Evolutionary conservation across 2,329 filamentous ascomycete genomes (phyloP).

Genomic region (Lasiodiplodia sp.): DNA sequence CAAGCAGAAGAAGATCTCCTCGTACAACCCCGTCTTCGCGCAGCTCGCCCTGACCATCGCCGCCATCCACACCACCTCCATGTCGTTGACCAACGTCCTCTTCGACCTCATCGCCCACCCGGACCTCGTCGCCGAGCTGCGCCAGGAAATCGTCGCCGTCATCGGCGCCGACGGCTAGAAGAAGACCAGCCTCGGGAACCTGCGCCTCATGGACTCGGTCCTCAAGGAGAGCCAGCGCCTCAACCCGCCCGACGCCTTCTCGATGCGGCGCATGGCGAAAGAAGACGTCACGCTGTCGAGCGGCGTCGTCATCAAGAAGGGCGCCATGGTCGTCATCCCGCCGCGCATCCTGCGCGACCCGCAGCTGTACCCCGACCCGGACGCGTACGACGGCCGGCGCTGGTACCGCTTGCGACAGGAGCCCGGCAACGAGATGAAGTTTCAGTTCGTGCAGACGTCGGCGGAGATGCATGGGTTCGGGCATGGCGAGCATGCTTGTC

Average conservation of each 20-base stretch:
- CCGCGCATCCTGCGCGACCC: not conserved
- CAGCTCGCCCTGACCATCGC: conserved; percentile 26
- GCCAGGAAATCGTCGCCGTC: conserved; percentile 27
- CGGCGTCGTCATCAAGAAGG: not conserved
- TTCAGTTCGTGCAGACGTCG: conserved; percentile 28
- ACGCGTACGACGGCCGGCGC: not conserved
- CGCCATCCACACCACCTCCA: conserved; percentile 32
- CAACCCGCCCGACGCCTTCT: not conserved
- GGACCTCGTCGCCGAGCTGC: conserved; percentile 32
- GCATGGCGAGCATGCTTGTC: conserved; percentile 43
- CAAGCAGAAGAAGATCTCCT: not conserved
- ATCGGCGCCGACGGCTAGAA: not conserved
- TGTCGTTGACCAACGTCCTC: not conserved
- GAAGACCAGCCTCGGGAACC: conserved; percentile 25
- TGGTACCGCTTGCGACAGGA: conserved; percentile 28
- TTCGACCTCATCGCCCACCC: conserved; percentile 33
- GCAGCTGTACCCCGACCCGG: not conserved
- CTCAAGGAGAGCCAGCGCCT: conserved; percentile 31
- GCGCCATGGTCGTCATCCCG: not conserved
- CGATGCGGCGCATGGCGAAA: not conserved
- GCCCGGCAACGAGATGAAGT: conserved; percentile 34
- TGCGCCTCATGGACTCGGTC: conserved; percentile 33
- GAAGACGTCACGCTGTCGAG: not conserved
- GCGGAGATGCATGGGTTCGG: conserved; percentile 36
- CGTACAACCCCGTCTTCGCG: not conserved